Evolutionary conservation across 2,329 filamentous ascomycete species (phyloP), one percentile per base, ranked within the genome.

Genomic region (Pleomassaria siparia): DNA sequence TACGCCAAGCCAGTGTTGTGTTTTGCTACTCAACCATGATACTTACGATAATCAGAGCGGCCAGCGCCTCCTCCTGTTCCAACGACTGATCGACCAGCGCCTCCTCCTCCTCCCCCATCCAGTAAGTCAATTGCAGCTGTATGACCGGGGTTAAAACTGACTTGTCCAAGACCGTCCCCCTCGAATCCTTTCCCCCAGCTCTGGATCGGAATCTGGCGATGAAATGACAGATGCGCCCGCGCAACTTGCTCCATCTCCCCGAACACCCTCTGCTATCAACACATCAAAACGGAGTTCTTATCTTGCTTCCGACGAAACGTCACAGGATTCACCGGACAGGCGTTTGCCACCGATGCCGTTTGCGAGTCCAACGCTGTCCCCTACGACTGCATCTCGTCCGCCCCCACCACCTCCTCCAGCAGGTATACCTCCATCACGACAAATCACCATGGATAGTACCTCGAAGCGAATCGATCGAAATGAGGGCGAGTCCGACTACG

Each of bases 401-500:
- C 75, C 75, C 21, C 72, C 73, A 11, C 77, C 76, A n/a, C 77
- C 76, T 7, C 76, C 76, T 15, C 74, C 75, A 10, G 64, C 63
- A 20, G 59, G 62, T 21, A 66, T 66, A 11, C 69, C 71, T 37
- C 66, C 67, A n/a, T 69, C 62, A 44, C 66, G 71, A n/a, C 66
- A 69, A 25, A 47, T 46, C 2, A 69, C 66, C 24, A 57, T 55
- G 22, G 69, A 72, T 15, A 59, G 53, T 18, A 56, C 62, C 2
- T 49, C 61, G 13, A 61, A 54, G 41, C 63, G 56, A 18, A 73
- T 80, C 32, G 85, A 86, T 12, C 85, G 84, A 21, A 86, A 87
- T 49, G 89, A 88, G 49, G 91, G 95, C 62, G 81, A 90, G 26
- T 95, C 90, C 0, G 92, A 96, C 64, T 97, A 97, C 64, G 94